Evolutionary conservation across 768 basidiomycete genomes (phyloP).

Genomic region (Amyloporia xantha): DNA sequence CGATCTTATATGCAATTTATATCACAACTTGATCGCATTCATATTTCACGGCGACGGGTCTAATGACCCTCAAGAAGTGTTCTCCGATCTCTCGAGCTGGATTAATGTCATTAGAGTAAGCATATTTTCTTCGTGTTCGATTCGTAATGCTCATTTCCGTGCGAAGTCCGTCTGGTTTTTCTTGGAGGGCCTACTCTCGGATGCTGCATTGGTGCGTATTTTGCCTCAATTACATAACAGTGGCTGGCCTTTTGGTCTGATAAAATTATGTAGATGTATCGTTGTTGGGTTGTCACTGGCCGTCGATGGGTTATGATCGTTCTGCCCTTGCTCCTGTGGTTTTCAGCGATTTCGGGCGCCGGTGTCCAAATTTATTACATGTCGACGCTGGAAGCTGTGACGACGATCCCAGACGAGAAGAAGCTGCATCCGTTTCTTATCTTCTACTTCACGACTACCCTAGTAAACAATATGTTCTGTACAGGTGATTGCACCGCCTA

Average conservation of each 20-base stretch:
- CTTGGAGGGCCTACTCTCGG: neutral
- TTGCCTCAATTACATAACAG: neutral
- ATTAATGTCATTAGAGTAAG: slow-evolving; percentile 1
- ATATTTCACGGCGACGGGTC: neutral
- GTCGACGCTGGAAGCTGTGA: neutral
- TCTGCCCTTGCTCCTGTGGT: neutral
- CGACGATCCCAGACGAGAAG: neutral
- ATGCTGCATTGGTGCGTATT: neutral
- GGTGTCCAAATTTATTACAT: neutral
- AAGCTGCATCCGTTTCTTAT: neutral
- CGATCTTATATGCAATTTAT: neutral
- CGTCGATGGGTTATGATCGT: neutral
- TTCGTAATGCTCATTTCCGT: neutral
- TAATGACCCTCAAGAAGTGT: neutral
- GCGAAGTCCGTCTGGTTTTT: neutral
- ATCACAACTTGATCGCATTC: slow-evolving; percentile 3
- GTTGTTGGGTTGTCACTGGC: neutral
- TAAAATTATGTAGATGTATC: slow-evolving; percentile 1
- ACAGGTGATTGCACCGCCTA: neutral
- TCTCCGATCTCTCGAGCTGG: slow-evolving; percentile 2
- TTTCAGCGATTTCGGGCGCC: neutral
- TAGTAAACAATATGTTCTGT: neutral
- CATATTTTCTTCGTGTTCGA: neutral
- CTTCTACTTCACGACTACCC: neutral
- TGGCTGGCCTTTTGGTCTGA: neutral